Evolutionary conservation across 2,329 filamentous ascomycete genomes (phyloP).

Genomic region (Penicillium sp.): DNA sequence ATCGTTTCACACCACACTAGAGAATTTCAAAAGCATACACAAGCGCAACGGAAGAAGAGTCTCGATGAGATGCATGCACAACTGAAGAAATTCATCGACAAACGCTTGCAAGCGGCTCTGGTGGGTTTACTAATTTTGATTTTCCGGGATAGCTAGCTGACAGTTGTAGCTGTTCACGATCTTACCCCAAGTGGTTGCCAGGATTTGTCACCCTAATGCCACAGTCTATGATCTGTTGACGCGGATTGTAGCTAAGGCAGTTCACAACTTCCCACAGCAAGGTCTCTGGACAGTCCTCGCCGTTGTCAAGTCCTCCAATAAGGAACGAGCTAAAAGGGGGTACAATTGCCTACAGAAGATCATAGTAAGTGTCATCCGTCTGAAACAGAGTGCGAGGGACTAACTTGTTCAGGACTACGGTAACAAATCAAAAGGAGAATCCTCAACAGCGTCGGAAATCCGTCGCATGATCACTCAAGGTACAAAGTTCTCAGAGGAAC

Average conservation of each 20-base stretch:
- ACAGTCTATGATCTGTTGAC: conserved; percentile 75
- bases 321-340: conserved; percentile 62
- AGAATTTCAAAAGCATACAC: conserved; percentile 47
- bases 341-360: conserved; percentile 41
- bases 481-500: conserved; percentile 77
- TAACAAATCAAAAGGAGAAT: conserved; percentile 46
- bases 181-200: conserved; percentile 89
- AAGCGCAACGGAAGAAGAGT: conserved; percentile 57
- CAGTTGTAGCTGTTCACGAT: conserved; percentile 53
- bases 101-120: conserved; percentile 46
- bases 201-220: conserved; percentile 81
- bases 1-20: conserved; percentile 20
- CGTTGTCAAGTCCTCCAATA: conserved; percentile 75
- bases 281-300: conserved; percentile 88
- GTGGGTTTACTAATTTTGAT: conserved; percentile 24
- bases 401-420: conserved; percentile 45
- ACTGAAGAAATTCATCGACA: conserved; percentile 70
- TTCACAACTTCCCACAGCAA: conserved; percentile 82
- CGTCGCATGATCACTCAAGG: conserved; percentile 71
- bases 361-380: conserved; percentile 25
- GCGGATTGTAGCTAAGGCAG: conserved; percentile 80
- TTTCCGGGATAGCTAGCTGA: conserved; percentile 14
- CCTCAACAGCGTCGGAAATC: conserved; percentile 55
- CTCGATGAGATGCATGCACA: conserved; percentile 69
- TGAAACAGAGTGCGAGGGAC: background rate